Percentiles rank a stretch among this genome's conserved stretches.
These are phyloP conservation scores for Saturnispora halmiae DNA, from an alignment of 805 yeast genomes.

Conservation along the genomic window DNA sequence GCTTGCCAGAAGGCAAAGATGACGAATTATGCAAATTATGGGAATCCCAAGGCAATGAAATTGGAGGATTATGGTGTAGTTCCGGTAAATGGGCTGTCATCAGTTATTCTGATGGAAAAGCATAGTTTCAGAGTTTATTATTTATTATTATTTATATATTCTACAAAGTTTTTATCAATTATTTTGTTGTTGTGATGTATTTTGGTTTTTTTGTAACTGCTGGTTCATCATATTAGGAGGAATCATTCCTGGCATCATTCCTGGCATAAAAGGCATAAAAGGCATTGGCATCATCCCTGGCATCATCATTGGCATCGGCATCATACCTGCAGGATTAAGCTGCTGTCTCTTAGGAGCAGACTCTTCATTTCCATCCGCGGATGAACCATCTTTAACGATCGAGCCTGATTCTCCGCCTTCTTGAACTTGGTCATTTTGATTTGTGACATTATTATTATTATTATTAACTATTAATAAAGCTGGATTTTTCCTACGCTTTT, in stretches of 20 bases:
- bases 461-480: background rate
- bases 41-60: slow-evolving; percentile 47
- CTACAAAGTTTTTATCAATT: background rate
- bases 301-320: slow-evolving; percentile 12
- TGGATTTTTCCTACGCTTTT: slow-evolving; percentile 19
- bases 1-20: slow-evolving; percentile 63
- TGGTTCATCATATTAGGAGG: slow-evolving; percentile 1
- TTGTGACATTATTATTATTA: no score
- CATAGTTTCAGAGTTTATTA: no score
- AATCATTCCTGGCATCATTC: slow-evolving; percentile 12
- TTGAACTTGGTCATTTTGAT: no score
- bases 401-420: no score
- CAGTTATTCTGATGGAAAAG: slow-evolving; percentile 41
- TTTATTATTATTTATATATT: no score
- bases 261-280: slow-evolving; percentile 28
- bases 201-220: background rate
- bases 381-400: slow-evolving; percentile 14
- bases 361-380: slow-evolving; percentile 4
- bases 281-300: slow-evolving; percentile 26
- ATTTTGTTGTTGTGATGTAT: background rate
- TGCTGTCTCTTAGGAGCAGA: slow-evolving; percentile 16
- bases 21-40: slow-evolving; percentile 56
- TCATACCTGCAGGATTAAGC: slow-evolving; percentile 10
- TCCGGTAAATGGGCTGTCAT: slow-evolving; percentile 94
- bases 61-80: slow-evolving; percentile 72